Evolutionary conservation across 1,284 basidiomycete genomes (phyloP), one percentile per base, ranked within the genome.

Genomic region (Leccinum discolor): DNA sequence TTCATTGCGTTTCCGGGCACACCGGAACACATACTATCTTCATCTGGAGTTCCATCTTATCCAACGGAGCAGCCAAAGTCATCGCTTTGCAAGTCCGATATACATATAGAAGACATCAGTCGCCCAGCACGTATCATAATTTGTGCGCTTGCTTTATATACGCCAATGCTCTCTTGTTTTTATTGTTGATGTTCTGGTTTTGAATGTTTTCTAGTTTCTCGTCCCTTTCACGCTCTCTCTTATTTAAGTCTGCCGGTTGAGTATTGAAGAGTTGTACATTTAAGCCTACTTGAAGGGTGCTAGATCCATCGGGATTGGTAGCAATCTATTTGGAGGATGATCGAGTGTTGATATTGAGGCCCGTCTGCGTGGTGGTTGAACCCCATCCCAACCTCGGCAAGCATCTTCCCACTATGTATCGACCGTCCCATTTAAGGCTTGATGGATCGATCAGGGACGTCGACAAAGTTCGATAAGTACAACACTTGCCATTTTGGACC

Each of bases 231-330:
- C 54, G 32, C 2, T 56, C 52, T 50, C 16, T 56, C 42, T 23
- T 68, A 59, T 61, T 65, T 64, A 21, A 52, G 40, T 63, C 29
- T 66, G 38, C 61, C 42, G 72, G 70, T 62, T 62, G 70, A 63
- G 67, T 64, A 63, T 63, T 44, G 35, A 21, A 62, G 50, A 58
- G 59, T 56, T 65, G 63, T 65, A 67, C 54, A 60, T 59, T 64
- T 64, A 62, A 26, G 26, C 26, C 26, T 26, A 26, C 26, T 26
- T 26, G 26, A 26, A 26, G 26, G 26, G 26, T 26, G 26, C 26
- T 26, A 26, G 26, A 26, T 26, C 26, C 26, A 26, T 26, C 26
- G 26, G 6, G 26, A 26, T 26, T 26, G 26, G 26, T 26, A 26
- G 26, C 26, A 26, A 26, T 26, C 26, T 26, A 26, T 26, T 26